Base-by-base conservation (phyloP, 768 basidiomycete genomes). In the Boletus rubescentipes region DNA sequence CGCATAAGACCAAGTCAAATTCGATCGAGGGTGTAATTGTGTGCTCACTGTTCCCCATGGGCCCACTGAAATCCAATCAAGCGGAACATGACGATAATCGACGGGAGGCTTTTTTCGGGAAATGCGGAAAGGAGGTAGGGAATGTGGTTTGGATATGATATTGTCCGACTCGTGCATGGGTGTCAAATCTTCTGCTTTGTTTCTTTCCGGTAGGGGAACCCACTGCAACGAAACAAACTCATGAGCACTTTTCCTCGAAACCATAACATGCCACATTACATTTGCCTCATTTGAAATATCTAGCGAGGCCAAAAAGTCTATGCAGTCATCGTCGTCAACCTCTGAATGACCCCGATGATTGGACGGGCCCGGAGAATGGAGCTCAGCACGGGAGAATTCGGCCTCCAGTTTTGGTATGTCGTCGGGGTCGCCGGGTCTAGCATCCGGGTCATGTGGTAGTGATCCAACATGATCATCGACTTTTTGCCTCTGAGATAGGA, bases 111-210 rank as follows among this genome's bases (percentile, higher is more conserved):
- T 55, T 55, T 48, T 53, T 38, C 55, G 55, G 35, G 64, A 55
- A 46, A 60, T 18, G 36, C 30, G 53, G 23, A 57, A 38, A 30
- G 62, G 53, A 31, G 49, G 46, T 2, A 51, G 14, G 14, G 45
- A 15, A 0, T 11, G 53, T 40, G 50, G 51, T 45, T 51, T 56
- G 29, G 45, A 23, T 12, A 35, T 18, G 26, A 38, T 31, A 7
- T 15, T 45, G 29, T 55, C 50, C 2, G 31, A 39, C 2, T 60
- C 47, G 31, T 55, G 42, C 37, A 46, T 46, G 7, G 64, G 62
- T 0, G 66, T 67, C 53, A 68, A 51, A 35, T 71, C 65, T 55
- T 72, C 70, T n/a, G 68, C 70, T 49, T 61, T 70, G 30, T 70
- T 70, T 34, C 62, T 54, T 34, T 55, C 55, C 0, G 70, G 66